phyloP scores from a whole-genome alignment of 1,284 basidiomycete species.

The Pseudozyma pruni region DNA sequence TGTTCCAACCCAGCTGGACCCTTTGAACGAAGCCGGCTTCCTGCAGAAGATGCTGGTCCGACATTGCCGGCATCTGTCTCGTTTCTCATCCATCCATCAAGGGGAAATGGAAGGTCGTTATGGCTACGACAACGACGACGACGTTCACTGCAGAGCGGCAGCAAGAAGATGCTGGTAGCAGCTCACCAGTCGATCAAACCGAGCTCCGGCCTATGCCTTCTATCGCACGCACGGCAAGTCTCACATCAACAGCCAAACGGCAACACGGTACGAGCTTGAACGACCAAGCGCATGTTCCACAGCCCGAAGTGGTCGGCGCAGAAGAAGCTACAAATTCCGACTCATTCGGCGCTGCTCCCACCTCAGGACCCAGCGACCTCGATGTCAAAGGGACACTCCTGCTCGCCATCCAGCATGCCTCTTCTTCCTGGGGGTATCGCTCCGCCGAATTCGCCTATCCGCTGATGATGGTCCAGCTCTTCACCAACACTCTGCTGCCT shows the following conservation, averaged over 20 bases:
- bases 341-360: constrained; percentile 17
- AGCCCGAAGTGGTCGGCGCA: constrained; percentile 1
- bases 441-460: constrained; percentile 71
- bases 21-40: not conserved
- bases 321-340: constrained; percentile 2
- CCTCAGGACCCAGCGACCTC: constrained; percentile 27
- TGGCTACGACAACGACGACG: constrained; percentile 11
- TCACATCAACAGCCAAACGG: not conserved
- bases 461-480: constrained; percentile 71
- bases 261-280: not conserved
- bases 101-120: no score
- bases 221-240: constrained; percentile 8
- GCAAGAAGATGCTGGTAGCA: not conserved
- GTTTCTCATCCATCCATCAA: no score
- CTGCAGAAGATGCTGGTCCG: no score
- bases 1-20: constrained; percentile 2
- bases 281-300: not conserved
- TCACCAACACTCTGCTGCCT: constrained; percentile 72
- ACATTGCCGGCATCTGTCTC: no score
- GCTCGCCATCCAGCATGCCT: constrained; percentile 52
- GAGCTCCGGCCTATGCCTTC: constrained; percentile 11
- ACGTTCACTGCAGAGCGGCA: constrained; percentile 1
- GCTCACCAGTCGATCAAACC: not conserved
- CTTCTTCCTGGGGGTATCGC: constrained; percentile 70
- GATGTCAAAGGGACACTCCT: constrained; percentile 40